Evolutionary conservation across 129 eudicot genomes (phyloP).

Genomic region (Saposhnikovia divaricata): DNA sequence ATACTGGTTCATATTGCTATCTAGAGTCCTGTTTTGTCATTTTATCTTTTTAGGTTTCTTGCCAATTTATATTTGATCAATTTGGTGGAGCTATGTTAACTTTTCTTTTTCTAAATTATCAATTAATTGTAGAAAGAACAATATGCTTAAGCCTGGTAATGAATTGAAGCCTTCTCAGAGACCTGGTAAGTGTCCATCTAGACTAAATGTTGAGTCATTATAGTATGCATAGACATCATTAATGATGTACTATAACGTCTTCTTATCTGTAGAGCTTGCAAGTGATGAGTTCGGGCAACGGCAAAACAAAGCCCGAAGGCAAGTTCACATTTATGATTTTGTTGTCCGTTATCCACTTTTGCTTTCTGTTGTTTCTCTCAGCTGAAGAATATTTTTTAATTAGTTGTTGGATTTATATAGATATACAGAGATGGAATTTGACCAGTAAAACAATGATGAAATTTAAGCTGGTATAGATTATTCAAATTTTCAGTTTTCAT

Average conservation of each 20-base stretch:
- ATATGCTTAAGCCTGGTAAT: conserved; percentile 34
- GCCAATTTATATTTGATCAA: neutral
- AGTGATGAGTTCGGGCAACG: conserved; percentile 44
- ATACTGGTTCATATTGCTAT: neutral
- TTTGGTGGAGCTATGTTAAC: neutral
- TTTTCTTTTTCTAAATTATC: neutral
- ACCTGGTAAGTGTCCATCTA: conserved; percentile 48
- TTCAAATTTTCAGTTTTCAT: neutral
- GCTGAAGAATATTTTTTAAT: neutral
- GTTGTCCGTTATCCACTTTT: neutral
- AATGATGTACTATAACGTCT: neutral
- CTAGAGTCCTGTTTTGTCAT: neutral
- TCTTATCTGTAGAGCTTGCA: conserved; percentile 25
- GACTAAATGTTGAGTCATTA: no score
- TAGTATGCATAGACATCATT: neutral
- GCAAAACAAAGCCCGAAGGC: conserved; percentile 54
- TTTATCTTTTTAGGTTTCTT: neutral
- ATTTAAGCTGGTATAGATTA: conserved; percentile 28
- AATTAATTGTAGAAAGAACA: conserved; percentile 42
- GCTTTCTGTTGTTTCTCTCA: neutral
- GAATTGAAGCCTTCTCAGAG: conserved; percentile 60
- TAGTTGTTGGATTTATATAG: conserved; percentile 28
- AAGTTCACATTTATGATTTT: conserved; percentile 6
- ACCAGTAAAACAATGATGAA: conserved; percentile 35
- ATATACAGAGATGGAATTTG: conserved; percentile 96